These are phyloP conservation scores for Leishmania amazonensis DNA, from an alignment of 208 protist species.

Conservation along the genomic window DNA sequence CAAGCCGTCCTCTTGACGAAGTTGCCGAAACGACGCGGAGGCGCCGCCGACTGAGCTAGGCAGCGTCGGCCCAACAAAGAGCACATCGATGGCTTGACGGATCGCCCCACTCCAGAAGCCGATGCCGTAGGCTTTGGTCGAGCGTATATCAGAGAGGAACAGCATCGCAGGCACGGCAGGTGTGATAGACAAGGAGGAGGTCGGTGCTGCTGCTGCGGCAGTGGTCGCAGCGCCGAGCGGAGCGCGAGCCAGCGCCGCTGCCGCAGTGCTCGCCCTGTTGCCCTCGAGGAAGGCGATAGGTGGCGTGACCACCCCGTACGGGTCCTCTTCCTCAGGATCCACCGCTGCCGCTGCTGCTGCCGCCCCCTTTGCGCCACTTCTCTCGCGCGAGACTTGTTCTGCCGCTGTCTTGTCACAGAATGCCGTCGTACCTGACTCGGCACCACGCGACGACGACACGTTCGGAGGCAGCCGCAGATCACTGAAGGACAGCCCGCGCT, in stretches of 20 bases:
- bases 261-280: neutral
- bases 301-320: slow-evolving; percentile 60
- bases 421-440: neutral
- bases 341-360: neutral
- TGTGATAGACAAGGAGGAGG: slow-evolving; percentile 3
- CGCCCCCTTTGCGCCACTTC: neutral
- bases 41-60: slow-evolving; percentile 33
- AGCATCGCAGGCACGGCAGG: slow-evolving; percentile 22
- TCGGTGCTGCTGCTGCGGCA: neutral
- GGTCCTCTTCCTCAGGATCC: slow-evolving; percentile 54
- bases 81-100: slow-evolving; percentile 70
- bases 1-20: slow-evolving; percentile 30
- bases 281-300: neutral
- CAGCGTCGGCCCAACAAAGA: slow-evolving; percentile 63
- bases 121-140: slow-evolving; percentile 36
- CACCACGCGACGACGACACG: neutral
- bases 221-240: neutral
- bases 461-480: slow-evolving; percentile 31
- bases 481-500: slow-evolving; percentile 78
- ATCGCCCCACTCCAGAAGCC: slow-evolving; percentile 90
- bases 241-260: neutral
- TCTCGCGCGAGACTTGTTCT: neutral
- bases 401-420: neutral
- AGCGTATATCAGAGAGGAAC: slow-evolving; percentile 45
- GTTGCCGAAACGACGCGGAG: slow-evolving; percentile 50